Percentiles rank a stretch among this genome's conserved stretches.
Evolutionary conservation across 371 early-diverging fungal species (phyloP).

Genomic region (Haplosporangium sp.): DNA sequence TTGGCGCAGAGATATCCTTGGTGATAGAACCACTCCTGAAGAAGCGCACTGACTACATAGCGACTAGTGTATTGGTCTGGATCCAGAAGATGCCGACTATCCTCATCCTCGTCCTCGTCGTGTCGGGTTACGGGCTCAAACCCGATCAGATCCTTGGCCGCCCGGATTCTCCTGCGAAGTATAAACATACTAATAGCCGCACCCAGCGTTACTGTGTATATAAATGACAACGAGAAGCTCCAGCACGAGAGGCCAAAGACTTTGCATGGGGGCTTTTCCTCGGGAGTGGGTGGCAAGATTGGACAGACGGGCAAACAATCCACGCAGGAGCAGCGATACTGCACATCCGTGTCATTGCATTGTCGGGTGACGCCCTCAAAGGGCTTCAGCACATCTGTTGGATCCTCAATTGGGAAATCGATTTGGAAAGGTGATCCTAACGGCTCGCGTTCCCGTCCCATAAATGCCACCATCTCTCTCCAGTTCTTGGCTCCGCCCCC

Average conservation of each 20-base stretch:
- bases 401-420: slow-evolving; percentile 63
- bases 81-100: slow-evolving; percentile 60
- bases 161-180: slow-evolving; percentile 34
- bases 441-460: slow-evolving; percentile 70
- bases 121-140: slow-evolving; percentile 66
- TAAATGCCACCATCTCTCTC: slow-evolving; percentile 71
- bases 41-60: slow-evolving; percentile 67
- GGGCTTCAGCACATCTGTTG: slow-evolving; percentile 43
- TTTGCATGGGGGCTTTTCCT: slow-evolving; percentile 62
- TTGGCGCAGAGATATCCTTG: slow-evolving; percentile 74
- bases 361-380: slow-evolving; percentile 60
- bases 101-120: slow-evolving; percentile 59
- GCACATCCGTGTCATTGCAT: slow-evolving; percentile 71
- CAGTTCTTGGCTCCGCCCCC: slow-evolving; percentile 80
- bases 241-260: slow-evolving; percentile 69
- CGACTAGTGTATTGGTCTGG: slow-evolving; percentile 69
- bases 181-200: slow-evolving; percentile 49
- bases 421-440: slow-evolving; percentile 81
- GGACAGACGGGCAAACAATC: slow-evolving; percentile 77
- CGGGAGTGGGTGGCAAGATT: slow-evolving; percentile 62
- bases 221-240: slow-evolving; percentile 66
- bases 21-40: slow-evolving; percentile 76
- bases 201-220: slow-evolving; percentile 60
- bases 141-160: slow-evolving; percentile 53
- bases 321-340: slow-evolving; percentile 77